Evolutionary conservation across 1,139 yeast species (phyloP), one percentile per base, ranked within the genome.

Genomic region (Blastobotrys ciferrii): DNA sequence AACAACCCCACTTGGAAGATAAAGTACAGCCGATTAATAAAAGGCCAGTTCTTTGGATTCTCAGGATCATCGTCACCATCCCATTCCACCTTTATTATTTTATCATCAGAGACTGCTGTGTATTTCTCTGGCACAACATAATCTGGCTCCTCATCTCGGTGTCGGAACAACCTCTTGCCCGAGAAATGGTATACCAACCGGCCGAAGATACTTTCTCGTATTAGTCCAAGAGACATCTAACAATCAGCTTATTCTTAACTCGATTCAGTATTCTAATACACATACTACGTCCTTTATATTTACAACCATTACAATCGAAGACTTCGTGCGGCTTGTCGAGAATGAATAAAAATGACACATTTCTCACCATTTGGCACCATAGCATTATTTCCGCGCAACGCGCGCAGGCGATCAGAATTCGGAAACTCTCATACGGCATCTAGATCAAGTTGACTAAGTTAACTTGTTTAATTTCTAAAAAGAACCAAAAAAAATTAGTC

Each of bases 41-140:
- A 13, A 0, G 79, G 67, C 86, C 86, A 82, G 63, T 82, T 82
- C 50, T 84, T 66, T 31, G 88, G 86, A 56, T 76, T 75, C 18
- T 66, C 67, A 0, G 83, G 82, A 58, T 82, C 87, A 50, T 78
- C 75, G 1, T 70, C 73, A 2, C 81, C 80, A 39, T 81, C 83
- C 86, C 86, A 82, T 1, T 84, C 74, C 3, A 82, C 81, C 36
- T 81, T n/a, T 9, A 45, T 45, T 19, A 28, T 11, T 13, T 18
- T 17, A 15, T 17, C 32, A 5, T 76, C 60, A 9, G 28, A 6
- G 5, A 23, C 9, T 6, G 28, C 28, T 6, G 9, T 23, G 28
- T 50, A 50, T 17, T 42, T 41, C 2, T 45, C 47, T 1, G 58
- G 58, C 7, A 55, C 40, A 13, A 50, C 53, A 43, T 56, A 58